These are phyloP conservation scores for Thinopyrum elongatum DNA, from an alignment of 176 grass and related monocot species.

Conservation along the genomic window DNA sequence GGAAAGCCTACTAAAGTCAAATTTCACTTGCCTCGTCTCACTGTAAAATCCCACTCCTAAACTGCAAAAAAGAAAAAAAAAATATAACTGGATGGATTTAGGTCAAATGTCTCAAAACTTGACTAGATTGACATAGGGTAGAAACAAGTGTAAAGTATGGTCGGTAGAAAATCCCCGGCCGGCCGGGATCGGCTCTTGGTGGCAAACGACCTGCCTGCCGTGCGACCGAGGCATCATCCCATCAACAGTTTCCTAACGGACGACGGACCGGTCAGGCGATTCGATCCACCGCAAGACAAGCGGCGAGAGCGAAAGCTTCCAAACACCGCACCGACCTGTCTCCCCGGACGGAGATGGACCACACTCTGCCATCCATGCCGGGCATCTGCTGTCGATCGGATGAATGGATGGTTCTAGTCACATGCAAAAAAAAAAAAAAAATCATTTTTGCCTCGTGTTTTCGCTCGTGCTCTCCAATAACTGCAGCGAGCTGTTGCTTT, in stretches of 20 bases:
- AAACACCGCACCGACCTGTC: conserved; percentile 26
- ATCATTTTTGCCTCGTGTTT: background rate
- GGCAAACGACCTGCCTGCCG: background rate
- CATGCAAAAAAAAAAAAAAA: background rate
- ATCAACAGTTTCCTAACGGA: background rate
- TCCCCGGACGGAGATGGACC: conserved; percentile 15
- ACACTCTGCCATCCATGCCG: background rate
- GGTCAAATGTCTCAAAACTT: background rate
- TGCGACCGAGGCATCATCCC: background rate
- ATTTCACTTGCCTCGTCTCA: too few relatives aligned
- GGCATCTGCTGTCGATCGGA: background rate
- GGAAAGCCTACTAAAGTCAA: too few relatives aligned
- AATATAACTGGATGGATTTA: background rate
- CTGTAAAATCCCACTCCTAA: too few relatives aligned
- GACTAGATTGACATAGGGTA: too few relatives aligned
- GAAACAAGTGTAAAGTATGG: background rate
- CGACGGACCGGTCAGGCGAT: background rate
- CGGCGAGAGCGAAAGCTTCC: conserved; percentile 26
- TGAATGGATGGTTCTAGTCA: background rate
- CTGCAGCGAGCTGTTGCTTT: background rate
- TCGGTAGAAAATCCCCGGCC: background rate
- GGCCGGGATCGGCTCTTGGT: background rate
- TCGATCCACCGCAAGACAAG: background rate
- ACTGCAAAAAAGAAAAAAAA: too few relatives aligned
- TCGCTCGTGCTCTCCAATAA: background rate